Percentiles rank a stretch among this genome's conserved stretches.
Conservation (phyloP, 2,329 filamentous ascomycete genomes). For the Trichoderma koningiopsis region DNA sequence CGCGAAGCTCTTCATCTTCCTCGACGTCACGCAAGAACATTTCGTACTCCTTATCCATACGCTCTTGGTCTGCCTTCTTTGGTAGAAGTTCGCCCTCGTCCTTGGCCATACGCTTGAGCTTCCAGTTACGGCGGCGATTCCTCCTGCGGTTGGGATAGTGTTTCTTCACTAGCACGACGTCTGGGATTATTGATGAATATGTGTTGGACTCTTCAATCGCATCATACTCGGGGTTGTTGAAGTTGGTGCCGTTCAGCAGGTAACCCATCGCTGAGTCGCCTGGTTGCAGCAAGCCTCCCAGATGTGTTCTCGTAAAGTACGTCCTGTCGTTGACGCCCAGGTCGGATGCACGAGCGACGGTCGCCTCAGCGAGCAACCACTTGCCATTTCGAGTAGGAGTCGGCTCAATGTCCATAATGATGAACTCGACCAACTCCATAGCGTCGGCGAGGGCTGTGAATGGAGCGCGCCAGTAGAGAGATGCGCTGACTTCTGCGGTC, state of each 20-base stretch:
- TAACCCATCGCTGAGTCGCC: conserved; percentile 97
- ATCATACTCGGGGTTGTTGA: conserved; percentile 86
- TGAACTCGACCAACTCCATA: conserved; percentile 84
- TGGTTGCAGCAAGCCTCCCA: conserved; percentile 80
- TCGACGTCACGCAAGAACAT: conserved; percentile 96
- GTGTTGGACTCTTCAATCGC: conserved; percentile 76
- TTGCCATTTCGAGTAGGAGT: conserved; percentile 75
- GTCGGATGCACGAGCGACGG: conserved; percentile 83
- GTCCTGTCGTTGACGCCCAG: conserved; percentile 83
- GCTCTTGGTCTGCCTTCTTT: conserved; percentile 83
- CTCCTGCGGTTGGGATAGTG: conserved; percentile 86
- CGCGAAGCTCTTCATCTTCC: conserved; percentile 85
- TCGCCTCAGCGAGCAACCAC: conserved; percentile 83
- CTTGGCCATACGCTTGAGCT: conserved; percentile 87
- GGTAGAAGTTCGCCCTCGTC: conserved; percentile 87
- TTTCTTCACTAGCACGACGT: conserved; percentile 96
- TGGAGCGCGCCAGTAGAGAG: conserved; percentile 87
- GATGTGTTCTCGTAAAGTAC: conserved; percentile 88
- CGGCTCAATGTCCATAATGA: conserved; percentile 91
- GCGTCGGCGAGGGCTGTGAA: conserved; percentile 84
- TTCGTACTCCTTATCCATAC: conserved; percentile 92
- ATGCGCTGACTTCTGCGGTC: conserved; percentile 78
- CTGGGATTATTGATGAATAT: conserved; percentile 78
- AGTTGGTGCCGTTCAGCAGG: conserved; percentile 83
- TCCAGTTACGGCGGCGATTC: conserved; percentile 81